A percentile compares a stretch with the other conserved stretches of the same genome.
Evolutionary conservation across 345 rosid genomes (phyloP).

Genomic region (Salix viminalis): DNA sequence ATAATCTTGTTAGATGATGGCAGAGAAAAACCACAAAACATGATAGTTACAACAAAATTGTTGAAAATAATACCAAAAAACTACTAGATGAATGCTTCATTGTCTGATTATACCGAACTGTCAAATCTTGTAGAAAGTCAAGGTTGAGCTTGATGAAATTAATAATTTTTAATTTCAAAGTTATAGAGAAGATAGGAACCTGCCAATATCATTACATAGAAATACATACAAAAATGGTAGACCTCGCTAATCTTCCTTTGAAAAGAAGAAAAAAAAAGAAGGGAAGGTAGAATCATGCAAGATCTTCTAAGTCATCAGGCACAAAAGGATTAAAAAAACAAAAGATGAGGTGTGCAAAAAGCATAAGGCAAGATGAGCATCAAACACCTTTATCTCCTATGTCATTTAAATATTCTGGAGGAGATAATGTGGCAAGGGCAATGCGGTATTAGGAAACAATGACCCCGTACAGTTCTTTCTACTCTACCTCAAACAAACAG

Average conservation of each 20-base stretch:
- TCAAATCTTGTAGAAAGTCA: too few species aligned
- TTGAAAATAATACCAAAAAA: neutral
- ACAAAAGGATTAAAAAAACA: neutral
- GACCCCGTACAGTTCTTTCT: neutral
- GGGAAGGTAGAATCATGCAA: too few species aligned
- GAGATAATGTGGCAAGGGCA: neutral
- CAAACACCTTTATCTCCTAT: neutral
- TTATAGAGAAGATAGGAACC: too few species aligned
- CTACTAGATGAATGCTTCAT: neutral
- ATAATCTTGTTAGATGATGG: slow-evolving; percentile 19
- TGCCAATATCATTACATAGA: neutral
- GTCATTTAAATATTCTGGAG: neutral
- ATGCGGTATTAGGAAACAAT: neutral
- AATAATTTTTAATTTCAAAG: too few species aligned
- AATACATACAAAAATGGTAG: neutral
- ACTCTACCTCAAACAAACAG: neutral
- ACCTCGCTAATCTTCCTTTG: neutral
- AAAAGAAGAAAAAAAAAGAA: too few species aligned
- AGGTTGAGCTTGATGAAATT: neutral
- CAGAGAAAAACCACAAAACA: neutral
- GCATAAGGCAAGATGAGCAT: neutral
- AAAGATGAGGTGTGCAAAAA: neutral
- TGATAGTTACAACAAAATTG: neutral
- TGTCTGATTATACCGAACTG: neutral
- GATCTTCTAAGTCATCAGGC: too few species aligned